These are phyloP conservation scores for Suillus subalutaceus DNA, from an alignment of 768 basidiomycete species.

Conservation along the genomic window DNA sequence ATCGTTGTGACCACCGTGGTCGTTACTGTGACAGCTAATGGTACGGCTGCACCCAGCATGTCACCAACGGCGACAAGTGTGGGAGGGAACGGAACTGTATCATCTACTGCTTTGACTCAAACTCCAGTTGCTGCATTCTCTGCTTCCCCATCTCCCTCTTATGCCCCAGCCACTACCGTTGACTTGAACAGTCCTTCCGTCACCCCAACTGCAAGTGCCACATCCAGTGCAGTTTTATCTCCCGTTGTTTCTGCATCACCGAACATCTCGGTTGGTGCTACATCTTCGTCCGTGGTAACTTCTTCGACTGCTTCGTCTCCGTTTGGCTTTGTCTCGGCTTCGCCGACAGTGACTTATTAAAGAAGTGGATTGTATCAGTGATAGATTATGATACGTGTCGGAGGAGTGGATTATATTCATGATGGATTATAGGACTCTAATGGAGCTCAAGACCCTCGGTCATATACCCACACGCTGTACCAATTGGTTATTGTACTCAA, in stretches of 20 bases:
- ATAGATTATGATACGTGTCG: not conserved
- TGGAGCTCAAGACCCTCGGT: not conserved
- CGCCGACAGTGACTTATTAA: not conserved
- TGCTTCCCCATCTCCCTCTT: constrained; percentile 5
- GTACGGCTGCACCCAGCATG: not conserved
- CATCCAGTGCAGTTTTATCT: not conserved
- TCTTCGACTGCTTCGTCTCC: constrained; percentile 7
- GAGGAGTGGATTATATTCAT: not conserved
- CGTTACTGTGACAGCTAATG: constrained; percentile 11
- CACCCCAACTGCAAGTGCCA: not conserved
- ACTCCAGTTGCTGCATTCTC: not conserved
- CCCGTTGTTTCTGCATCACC: not conserved
- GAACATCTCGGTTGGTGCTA: not conserved
- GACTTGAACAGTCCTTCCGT: constrained; percentile 14
- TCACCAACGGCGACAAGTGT: not conserved
- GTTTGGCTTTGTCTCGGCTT: constrained; percentile 9
- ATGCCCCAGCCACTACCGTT: constrained; percentile 11
- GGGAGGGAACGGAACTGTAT: not conserved
- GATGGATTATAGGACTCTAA: not conserved
- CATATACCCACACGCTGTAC: constrained; percentile 7
- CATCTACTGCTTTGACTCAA: not conserved
- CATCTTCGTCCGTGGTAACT: not conserved
- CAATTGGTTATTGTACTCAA: not conserved
- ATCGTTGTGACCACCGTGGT: constrained; percentile 14
- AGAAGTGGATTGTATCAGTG: not conserved